These are phyloP conservation scores for Toxicodendron radicans DNA, from an alignment of 345 rosid species.

Conservation along the genomic window DNA sequence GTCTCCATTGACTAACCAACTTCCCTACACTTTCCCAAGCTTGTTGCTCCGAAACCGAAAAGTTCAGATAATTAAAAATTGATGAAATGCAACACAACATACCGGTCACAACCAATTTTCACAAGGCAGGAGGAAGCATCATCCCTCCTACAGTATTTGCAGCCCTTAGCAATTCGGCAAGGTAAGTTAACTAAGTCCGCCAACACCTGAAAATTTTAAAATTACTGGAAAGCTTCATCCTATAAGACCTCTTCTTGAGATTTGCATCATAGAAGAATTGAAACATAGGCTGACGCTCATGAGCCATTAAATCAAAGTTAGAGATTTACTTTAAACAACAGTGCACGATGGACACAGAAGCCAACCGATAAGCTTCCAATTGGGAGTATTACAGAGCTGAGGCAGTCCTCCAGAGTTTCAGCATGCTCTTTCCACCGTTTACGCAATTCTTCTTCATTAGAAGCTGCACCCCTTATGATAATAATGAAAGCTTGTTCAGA, in stretches of 20 bases:
- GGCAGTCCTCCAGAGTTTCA: constrained; percentile 37
- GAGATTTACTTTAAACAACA: constrained; percentile 44
- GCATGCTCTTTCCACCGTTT: constrained; percentile 42
- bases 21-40: constrained; percentile 3
- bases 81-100: constrained; percentile 1
- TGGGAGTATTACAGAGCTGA: constrained; percentile 48
- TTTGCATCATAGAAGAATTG: background rate
- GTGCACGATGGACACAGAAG: constrained; percentile 47
- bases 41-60: background rate
- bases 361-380: constrained; percentile 50
- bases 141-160: constrained; percentile 48
- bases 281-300: background rate
- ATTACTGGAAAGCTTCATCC: constrained; percentile 3
- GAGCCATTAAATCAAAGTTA: background rate
- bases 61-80: background rate
- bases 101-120: constrained; percentile 47
- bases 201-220: constrained; percentile 34
- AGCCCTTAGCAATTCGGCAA: constrained; percentile 57
- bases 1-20: background rate
- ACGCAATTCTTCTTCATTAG: constrained; percentile 32
- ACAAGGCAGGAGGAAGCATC: constrained; percentile 60
- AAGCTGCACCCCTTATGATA: constrained; percentile 39
- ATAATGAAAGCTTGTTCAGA: constrained; percentile 11
- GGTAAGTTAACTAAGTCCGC: constrained; percentile 51
- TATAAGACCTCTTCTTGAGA: background rate